Evolutionary conservation across 768 basidiomycete genomes (phyloP).

Genomic region (Mycena pura): DNA sequence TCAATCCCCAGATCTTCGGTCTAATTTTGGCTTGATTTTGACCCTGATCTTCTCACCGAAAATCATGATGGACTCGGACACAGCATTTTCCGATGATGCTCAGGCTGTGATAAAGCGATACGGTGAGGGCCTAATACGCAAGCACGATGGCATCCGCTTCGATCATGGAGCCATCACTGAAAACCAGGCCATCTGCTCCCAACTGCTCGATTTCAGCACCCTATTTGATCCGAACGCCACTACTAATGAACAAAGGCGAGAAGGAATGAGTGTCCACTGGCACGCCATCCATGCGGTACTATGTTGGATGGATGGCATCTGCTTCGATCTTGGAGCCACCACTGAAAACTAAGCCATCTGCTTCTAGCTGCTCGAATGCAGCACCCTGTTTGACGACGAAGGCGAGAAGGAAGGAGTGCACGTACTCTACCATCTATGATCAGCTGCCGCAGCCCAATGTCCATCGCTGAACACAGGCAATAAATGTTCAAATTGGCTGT

Average conservation of each 20-base stretch:
- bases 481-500: background rate
- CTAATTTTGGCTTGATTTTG: no score
- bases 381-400: constrained; percentile 51
- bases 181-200: background rate
- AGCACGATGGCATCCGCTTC: constrained; percentile 42
- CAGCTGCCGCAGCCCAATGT: constrained; percentile 41
- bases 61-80: no score
- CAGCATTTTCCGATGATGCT: constrained; percentile 2
- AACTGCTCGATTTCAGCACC: constrained; percentile 49
- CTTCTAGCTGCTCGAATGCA: constrained; percentile 41
- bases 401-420: constrained; percentile 41
- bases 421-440: constrained; percentile 48
- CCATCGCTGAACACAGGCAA: constrained; percentile 8
- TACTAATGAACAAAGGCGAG: no score
- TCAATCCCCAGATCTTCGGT: constrained; percentile 38
- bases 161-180: constrained; percentile 39
- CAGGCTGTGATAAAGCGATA: constrained; percentile 33
- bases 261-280: no score
- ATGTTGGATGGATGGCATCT: constrained; percentile 30
- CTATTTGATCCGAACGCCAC: constrained; percentile 49
- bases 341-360: constrained; percentile 5
- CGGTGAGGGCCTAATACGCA: constrained; percentile 2
- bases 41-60: constrained; percentile 11
- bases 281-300: no score
- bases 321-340: constrained; percentile 48